Base-by-base conservation (phyloP, 2,329 filamentous ascomycete genomes). In the Exophiala sideris region DNA sequence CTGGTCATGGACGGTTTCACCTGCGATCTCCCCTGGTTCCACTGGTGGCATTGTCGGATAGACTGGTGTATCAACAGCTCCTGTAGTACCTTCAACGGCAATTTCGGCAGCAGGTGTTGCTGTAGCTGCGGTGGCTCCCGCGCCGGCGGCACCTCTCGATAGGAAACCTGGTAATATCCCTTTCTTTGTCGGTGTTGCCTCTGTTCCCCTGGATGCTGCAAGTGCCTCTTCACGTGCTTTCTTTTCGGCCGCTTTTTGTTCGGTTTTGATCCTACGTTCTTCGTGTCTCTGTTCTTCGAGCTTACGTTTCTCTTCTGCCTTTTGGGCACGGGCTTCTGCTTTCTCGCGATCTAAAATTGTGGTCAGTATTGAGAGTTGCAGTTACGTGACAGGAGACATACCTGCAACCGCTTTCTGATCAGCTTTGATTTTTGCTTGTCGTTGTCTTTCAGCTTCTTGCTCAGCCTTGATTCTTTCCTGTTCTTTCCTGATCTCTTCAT, bases 381-480 rank as follows among this genome's bases (percentile, higher is more conserved):
- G 12, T 45, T n/a, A 32, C 21, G 14, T 36, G 5, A 18, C 20
- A 9, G n/a, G 21, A 32, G 34, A 57, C 59, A 65, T 64, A 70
- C 71, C 70, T 75, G 81, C 63, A 74, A 71, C 62, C 66, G 70
- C 66, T 38, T 67, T 74, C 66, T 62, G 62, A 45, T 69, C 67
- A 11, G 63, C 68, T 41, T 65, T 69, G 36, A 70, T 63, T 33
- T 73, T 68, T 7, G 68, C 66, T 45, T 73, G 71, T 35, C 71
- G 68, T 50, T 69, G 61, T 40, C 68, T 72, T 44, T 74, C 69
- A 12, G 70, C 62, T 10, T 66, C 76, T 45, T 81, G 79, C 46
- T 84, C 78, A 49, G 84, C 79, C 66, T 85, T 79, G 63, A 81
- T 79, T 59, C 84, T 77, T 54, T 89, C 84, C 57, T 83, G 76